Evolutionary conservation across 2,329 filamentous ascomycete species (phyloP), one percentile per base, ranked within the genome.

Genomic region (Colletotrichum lindemuthianum): DNA sequence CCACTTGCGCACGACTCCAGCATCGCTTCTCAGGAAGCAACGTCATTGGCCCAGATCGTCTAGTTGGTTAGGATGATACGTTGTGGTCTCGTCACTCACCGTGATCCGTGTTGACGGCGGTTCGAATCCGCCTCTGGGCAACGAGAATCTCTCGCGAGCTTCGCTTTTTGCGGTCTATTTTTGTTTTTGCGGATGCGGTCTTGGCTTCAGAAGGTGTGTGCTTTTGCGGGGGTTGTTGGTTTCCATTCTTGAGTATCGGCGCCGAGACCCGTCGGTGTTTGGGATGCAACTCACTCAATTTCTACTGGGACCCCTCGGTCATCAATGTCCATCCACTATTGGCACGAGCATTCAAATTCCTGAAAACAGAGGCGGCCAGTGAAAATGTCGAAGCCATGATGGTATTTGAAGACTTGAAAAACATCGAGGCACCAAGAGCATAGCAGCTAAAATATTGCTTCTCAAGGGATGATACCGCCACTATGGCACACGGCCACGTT

Each of bases 41-140:
- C 12, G 4, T 11, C 37, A 63, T 63, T 52, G 53, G 59, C 59
- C 40, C 59, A 63, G 59, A 63, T 63, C 59, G 59, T 63, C 59
- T 63, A 63, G 54, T 63, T 63, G 59, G 59, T 63, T 59, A 63
- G 59, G 59, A 63, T 63, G 59, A 63, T 63, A 63, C 59, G 59
- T 63, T 63, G 59, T 59, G 59, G 59, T 61, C 47, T 55, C 24
- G 24, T 57, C 55, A 12, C 58, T 47, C 57, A 63, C 59, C 44
- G 54, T 47, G 54, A 41, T 63, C 59, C 59, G 59, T 63, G 59
- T 63, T 63, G 59, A 63, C 59, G 59, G 59, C 59, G 59, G 59
- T 63, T 63, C 59, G 59, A 63, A 63, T 63, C 59, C 59, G 59
- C 59, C 59, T 63, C 59, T 63, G 59, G 40, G 59, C 59, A 63